Evolutionary conservation across 1,139 yeast species (phyloP).

Genomic region (Debaryomyces subglobosus): DNA sequence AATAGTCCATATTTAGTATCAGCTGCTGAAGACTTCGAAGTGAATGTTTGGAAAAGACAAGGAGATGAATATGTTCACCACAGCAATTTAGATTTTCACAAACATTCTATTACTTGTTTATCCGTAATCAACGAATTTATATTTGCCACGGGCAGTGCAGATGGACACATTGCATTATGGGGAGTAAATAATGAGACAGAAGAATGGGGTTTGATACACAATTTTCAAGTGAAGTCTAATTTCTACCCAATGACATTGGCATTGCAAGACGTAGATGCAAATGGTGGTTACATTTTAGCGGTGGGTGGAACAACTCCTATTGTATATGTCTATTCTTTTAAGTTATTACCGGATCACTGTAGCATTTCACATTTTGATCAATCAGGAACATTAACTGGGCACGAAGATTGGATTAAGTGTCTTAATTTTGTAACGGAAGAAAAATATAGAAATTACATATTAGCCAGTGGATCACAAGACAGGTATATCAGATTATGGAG

Average conservation of each 20-base stretch:
- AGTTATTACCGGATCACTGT: constrained; percentile 17
- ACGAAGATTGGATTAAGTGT: constrained; percentile 91
- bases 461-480: constrained; percentile 91
- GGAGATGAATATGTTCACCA: constrained; percentile 22
- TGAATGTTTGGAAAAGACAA: constrained; percentile 59
- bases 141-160: constrained; percentile 67
- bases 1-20: constrained; percentile 53
- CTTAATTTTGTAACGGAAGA: constrained; percentile 59
- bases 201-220: constrained; percentile 30
- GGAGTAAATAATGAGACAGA: constrained; percentile 16
- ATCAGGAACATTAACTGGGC: constrained; percentile 71
- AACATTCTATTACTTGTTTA: constrained; percentile 54
- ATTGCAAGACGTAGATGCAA: constrained; percentile 42
- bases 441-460: constrained; percentile 52
- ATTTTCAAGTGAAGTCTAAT: constrained; percentile 47
- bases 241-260: constrained; percentile 71
- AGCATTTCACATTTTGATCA: constrained; percentile 28
- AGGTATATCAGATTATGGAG: constrained; percentile 89
- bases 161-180: constrained; percentile 64
- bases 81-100: constrained; percentile 43
- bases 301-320: constrained; percentile 78
- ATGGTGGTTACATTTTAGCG: constrained; percentile 56
- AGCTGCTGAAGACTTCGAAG: constrained; percentile 64
- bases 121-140: constrained; percentile 35
- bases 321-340: constrained; percentile 58